Evolutionary conservation across 2,329 filamentous ascomycete genomes (phyloP).

Genomic region (Cladophialophora carrionii): DNA sequence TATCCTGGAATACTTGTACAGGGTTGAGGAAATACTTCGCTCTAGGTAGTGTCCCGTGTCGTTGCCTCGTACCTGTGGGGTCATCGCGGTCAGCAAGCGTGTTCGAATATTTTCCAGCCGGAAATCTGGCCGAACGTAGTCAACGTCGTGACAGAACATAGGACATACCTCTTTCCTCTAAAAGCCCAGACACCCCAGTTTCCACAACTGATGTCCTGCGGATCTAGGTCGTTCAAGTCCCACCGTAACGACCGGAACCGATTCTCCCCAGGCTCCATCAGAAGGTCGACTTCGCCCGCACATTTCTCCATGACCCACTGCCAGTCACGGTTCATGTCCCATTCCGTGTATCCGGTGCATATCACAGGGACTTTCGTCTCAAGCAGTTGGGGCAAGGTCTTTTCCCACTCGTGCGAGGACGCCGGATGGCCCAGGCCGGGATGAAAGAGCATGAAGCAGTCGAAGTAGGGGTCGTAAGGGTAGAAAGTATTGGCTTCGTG

Average conservation of each 20-base stretch:
- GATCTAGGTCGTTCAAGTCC: conserved; percentile 95
- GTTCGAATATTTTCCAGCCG: neutral
- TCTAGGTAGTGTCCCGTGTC: conserved; percentile 19
- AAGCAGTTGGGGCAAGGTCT: conserved; percentile 83
- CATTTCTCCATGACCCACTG: conserved; percentile 86
- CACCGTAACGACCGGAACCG: conserved; percentile 89
- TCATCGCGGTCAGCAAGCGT: conserved; percentile 22
- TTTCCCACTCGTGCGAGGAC: conserved; percentile 89
- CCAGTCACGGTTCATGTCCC: conserved; percentile 90
- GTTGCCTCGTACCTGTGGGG: conserved; percentile 39
- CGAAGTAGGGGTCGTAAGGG: conserved; percentile 97
- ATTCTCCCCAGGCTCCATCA: conserved; percentile 93
- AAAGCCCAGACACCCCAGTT: conserved; percentile 99
- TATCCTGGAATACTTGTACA: conserved; percentile 2
- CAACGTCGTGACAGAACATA: neutral
- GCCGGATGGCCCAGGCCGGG: conserved; percentile 94
- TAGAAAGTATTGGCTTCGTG: conserved; percentile 89
- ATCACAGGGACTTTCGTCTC: conserved; percentile 96
- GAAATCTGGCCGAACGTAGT: neutral
- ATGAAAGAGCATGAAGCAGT: conserved; percentile 96
- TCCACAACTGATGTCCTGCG: conserved; percentile 88
- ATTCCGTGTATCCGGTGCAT: conserved; percentile 93
- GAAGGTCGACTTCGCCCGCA: conserved; percentile 85
- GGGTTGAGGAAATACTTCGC: conserved; percentile 5
- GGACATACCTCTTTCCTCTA: conserved; percentile 84